phyloP scores from a whole-genome alignment of 2,329 filamentous ascomycete species.

The Venturia carpophila region DNA sequence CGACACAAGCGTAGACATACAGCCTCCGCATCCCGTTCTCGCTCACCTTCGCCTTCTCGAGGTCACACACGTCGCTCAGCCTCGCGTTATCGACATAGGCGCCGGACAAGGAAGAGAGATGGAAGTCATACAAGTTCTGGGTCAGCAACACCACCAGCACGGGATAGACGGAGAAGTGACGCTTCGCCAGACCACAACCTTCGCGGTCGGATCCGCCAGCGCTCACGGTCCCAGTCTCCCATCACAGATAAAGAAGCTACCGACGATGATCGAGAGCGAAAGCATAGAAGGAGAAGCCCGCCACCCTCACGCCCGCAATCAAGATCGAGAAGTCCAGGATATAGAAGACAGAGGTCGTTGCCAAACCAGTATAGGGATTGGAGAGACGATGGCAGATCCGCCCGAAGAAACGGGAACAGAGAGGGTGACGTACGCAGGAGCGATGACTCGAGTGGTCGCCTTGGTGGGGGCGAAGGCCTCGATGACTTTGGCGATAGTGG shows the following conservation, averaged over 20 bases:
- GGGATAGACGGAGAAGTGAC: constrained; percentile 28
- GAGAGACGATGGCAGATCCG: constrained; percentile 13
- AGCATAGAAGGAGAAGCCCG: constrained; percentile 27
- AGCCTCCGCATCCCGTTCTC: constrained; percentile 12
- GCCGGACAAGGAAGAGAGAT: constrained; percentile 27
- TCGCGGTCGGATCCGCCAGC: constrained; percentile 27
- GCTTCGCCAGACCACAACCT: constrained; percentile 31
- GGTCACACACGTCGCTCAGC: constrained; percentile 24
- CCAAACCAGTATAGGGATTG: constrained; percentile 27
- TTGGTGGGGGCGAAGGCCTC: not conserved
- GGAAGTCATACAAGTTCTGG: constrained; percentile 25
- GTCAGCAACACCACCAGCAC: constrained; percentile 22
- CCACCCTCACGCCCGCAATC: constrained; percentile 27
- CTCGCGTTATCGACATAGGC: constrained; percentile 25
- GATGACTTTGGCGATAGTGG: constrained; percentile 2
- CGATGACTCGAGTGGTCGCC: constrained; percentile 1
- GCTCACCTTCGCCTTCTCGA: constrained; percentile 26
- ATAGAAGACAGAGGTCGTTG: constrained; percentile 34
- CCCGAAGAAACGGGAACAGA: not conserved
- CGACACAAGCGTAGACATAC: constrained; percentile 19
- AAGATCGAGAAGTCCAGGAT: constrained; percentile 22
- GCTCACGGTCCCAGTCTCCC: constrained; percentile 24
- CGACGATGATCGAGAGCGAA: constrained; percentile 17
- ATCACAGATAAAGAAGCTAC: constrained; percentile 23
- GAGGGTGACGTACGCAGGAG: not conserved